Evolutionary conservation across 768 basidiomycete species (phyloP).

Genomic region (Suillus cothurnatus): DNA sequence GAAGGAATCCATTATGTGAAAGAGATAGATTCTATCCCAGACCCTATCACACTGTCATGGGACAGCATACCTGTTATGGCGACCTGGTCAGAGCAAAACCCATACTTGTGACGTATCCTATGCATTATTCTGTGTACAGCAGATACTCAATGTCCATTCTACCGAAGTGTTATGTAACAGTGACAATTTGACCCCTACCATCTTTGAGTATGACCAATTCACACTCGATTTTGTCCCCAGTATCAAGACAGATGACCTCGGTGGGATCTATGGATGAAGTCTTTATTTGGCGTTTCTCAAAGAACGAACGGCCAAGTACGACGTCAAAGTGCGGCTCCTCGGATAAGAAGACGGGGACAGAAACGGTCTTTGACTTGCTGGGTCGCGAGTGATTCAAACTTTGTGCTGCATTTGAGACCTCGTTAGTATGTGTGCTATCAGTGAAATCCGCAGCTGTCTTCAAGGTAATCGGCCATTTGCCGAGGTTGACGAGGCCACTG

Average conservation of each 20-base stretch:
- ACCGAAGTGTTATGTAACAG: constrained; percentile 60
- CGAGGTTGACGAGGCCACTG: constrained; percentile 82
- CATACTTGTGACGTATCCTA: background rate
- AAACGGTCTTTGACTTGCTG: constrained; percentile 41
- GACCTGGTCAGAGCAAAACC: background rate
- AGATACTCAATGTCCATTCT: background rate
- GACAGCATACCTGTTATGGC: background rate
- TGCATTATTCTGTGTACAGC: background rate
- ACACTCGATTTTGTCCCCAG: constrained; percentile 88
- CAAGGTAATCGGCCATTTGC: constrained; percentile 84
- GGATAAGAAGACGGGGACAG: constrained; percentile 77
- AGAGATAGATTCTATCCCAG: constrained; percentile 4
- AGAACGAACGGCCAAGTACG: constrained; percentile 86
- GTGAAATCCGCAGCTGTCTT: constrained; percentile 28
- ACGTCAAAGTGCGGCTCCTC: constrained; percentile 98
- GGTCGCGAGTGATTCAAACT: constrained; percentile 2
- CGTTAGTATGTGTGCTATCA: constrained; percentile 4
- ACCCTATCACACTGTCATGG: background rate
- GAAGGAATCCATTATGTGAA: constrained; percentile 7
- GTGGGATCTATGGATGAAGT: constrained; percentile 85
- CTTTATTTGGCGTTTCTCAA: constrained; percentile 81
- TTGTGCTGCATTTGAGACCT: background rate
- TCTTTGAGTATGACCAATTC: constrained; percentile 92
- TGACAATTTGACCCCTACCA: constrained; percentile 87
- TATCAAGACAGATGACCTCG: constrained; percentile 88